Evolutionary conservation across 2,329 filamentous ascomycete species (phyloP).

Genomic region (Kalmusia sp.): DNA sequence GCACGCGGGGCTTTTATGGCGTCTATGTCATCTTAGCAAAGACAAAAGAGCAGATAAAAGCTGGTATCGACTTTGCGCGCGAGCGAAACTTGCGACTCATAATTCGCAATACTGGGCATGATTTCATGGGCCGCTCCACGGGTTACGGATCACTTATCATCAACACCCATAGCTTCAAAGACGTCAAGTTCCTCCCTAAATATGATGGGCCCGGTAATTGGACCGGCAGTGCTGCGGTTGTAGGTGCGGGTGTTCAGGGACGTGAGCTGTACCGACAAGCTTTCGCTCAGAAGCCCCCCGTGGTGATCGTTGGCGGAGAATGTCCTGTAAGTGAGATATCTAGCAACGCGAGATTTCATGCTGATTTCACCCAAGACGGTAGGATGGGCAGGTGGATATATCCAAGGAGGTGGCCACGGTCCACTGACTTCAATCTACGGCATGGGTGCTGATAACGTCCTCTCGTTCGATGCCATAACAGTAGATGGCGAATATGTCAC

Average conservation of each 20-base stretch:
- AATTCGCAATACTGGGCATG: constrained; percentile 45
- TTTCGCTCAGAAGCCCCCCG: constrained; percentile 36
- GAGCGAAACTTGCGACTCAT: constrained; percentile 40
- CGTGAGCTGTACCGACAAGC: constrained; percentile 40
- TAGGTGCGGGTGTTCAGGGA: constrained; percentile 46
- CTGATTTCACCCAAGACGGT: constrained; percentile 36
- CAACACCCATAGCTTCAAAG: constrained; percentile 47
- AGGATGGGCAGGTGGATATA: constrained; percentile 51
- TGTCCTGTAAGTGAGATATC: constrained; percentile 33
- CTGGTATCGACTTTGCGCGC: constrained; percentile 43
- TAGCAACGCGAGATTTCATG: not conserved
- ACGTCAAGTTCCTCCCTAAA: constrained; percentile 34
- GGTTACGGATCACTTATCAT: constrained; percentile 43
- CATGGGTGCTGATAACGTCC: constrained; percentile 47
- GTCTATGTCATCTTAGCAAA: constrained; percentile 43
- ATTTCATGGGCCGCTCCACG: constrained; percentile 46
- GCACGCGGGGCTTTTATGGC: constrained; percentile 42
- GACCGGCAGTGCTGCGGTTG: constrained; percentile 37
- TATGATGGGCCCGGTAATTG: constrained; percentile 43
- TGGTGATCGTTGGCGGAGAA: constrained; percentile 46
- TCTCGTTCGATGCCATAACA: constrained; percentile 49
- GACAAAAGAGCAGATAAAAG: constrained; percentile 39
- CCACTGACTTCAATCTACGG: constrained; percentile 47
- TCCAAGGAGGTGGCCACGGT: constrained; percentile 53
- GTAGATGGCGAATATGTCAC: constrained; percentile 45